Evolutionary conservation across 2,329 filamentous ascomycete species (phyloP), one percentile per base, ranked within the genome.

Genomic region (Diaporthe citri): DNA sequence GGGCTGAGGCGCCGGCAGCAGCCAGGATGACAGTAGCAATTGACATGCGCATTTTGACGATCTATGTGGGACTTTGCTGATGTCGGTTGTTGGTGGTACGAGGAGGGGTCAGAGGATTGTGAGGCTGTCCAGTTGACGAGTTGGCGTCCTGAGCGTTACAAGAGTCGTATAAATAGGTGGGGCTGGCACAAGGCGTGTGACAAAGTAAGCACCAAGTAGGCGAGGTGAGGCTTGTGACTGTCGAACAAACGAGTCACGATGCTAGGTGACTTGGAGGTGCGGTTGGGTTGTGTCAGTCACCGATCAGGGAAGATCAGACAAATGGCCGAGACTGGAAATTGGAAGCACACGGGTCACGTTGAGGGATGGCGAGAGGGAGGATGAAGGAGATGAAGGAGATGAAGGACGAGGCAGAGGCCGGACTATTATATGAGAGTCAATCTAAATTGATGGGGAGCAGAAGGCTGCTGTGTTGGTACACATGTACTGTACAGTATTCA

Each of bases 31-130:
- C 55, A 25, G 59, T 20, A 28, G 52, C 43, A 6, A 43, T 72
- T 43, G 51, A 41, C 34, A 48, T 39, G 20, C 52, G 55, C 75
- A 76, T 76, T 20, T 72, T 76, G 64, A 31, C 10, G 34, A 41
- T 69, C 5, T 41, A 12, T 39, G 34, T 17, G 46, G 64, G 59
- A 46, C 13, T 64, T 12, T 20, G 15, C 51, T 4, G n/a, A 20
- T 34, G 25, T n/a, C 43, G 55, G 22, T 55, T 12, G 31, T 41
- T 55, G 43, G 41, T 43, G 52, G 28, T 15, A 66, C 20, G 8
- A 69, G 9, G 39, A 48, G 10, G 25, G 9, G 31, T 4, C 28
- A 48, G 22, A 56, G 36, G 20, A 36, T n/a, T 17, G 12, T 70
- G 48, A 57, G 52, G 36, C 34, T 41, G 46, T 55, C 64, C 15